Evolutionary conservation across 1,284 basidiomycete species (phyloP).

Genomic region (Earliella scabrosa): DNA sequence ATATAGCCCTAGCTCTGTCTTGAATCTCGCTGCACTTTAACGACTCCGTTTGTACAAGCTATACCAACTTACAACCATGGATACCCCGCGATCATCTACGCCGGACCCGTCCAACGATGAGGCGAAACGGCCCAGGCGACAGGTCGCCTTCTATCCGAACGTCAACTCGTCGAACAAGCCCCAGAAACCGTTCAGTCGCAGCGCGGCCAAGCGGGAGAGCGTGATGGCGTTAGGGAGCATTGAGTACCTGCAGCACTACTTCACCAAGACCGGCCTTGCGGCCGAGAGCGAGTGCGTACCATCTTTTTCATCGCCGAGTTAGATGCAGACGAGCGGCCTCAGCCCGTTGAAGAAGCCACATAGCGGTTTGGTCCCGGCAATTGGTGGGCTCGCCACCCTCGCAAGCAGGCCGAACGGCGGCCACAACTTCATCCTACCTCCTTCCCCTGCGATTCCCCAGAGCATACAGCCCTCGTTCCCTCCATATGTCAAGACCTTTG

Average conservation of each 20-base stretch:
- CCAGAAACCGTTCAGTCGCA: conserved; percentile 81
- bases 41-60: conserved; percentile 3
- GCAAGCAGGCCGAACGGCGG: conserved; percentile 38
- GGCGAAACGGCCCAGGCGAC: conserved; percentile 49
- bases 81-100: conserved; percentile 19
- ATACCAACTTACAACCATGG: conserved; percentile 17
- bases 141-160: conserved; percentile 78
- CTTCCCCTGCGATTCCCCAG: conserved; percentile 63
- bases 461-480: conserved; percentile 48
- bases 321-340: conserved; percentile 15
- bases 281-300: conserved; percentile 70
- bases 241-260: conserved; percentile 87
- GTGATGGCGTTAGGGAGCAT: conserved; percentile 88
- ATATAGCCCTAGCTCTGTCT: conserved; percentile 5
- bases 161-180: conserved; percentile 70
- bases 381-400: conserved; percentile 57
- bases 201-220: conserved; percentile 84
- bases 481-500: conserved; percentile 62
- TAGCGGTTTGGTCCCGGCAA: conserved; percentile 72
- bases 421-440: conserved; percentile 64
- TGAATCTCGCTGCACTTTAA: background rate
- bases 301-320: background rate
- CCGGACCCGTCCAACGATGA: conserved; percentile 14
- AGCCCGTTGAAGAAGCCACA: conserved; percentile 60
- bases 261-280: conserved; percentile 80